Evolutionary conservation across 441 rosid species (phyloP).

Genomic region (Aleurites moluccanus): DNA sequence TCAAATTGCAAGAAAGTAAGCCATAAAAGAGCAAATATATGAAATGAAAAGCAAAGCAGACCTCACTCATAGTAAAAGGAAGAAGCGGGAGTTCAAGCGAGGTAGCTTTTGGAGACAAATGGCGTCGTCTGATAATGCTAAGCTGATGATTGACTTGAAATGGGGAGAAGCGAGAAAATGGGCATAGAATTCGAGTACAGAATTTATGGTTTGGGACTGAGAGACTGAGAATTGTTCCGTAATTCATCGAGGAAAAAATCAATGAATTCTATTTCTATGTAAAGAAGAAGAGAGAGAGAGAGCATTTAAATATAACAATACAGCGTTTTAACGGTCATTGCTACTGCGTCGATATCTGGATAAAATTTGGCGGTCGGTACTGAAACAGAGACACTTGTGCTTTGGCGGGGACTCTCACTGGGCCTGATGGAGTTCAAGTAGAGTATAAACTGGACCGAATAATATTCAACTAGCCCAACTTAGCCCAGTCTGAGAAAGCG

Average conservation of each 20-base stretch:
- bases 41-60: neutral
- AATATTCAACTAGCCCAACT: no score
- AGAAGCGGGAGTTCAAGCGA: constrained; percentile 51
- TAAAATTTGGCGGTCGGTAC: neutral
- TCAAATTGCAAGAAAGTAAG: no score
- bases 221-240: neutral
- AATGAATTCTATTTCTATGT: neutral
- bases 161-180: neutral
- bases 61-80: constrained; percentile 50
- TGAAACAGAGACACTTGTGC: no score
- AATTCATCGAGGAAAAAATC: constrained; percentile 5
- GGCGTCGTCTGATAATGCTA: constrained; percentile 3
- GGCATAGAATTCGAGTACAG: neutral
- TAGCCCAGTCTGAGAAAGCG: no score
- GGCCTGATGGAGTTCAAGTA: no score
- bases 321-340: neutral
- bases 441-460: no score
- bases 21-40: no score
- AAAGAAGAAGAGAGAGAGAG: neutral
- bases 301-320: neutral
- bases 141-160: constrained; percentile 6
- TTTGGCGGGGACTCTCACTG: no score
- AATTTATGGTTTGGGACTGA: neutral
- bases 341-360: neutral
- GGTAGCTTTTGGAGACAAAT: constrained; percentile 25